Evolutionary conservation across 1,139 yeast species (phyloP), one percentile per base, ranked within the genome.

Genomic region (Blastobotrys niveus): DNA sequence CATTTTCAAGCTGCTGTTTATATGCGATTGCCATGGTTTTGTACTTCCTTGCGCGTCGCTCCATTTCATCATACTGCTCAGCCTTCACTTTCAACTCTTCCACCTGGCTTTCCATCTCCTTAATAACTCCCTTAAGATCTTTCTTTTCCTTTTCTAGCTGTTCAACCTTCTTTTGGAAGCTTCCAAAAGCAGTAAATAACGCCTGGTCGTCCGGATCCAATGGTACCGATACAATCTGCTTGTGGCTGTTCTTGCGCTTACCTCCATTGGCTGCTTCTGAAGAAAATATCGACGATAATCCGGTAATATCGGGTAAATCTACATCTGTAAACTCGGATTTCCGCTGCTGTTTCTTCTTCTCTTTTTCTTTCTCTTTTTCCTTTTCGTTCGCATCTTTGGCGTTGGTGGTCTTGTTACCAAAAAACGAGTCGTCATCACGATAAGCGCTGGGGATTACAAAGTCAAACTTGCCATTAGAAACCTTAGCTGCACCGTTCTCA

Each of bases 161-260:
- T 18, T 52, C 53, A 15, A 56, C 51, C 31, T 52, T 54, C 25
- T 53, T 42, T 47, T 53, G 55, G 39, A 56, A 57, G 39, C 55
- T 53, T 22, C 53, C 49, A 34, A 57, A 52, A 6, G 60, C 59
- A 4, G 58, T 48, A 32, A 56, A 54, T 21, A 57, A 39, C 4
- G 61, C 61, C 34, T 52, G 52, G 44, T 56, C 59, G 25, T 55
- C 57, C n/a, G 52, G 52, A 37, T 57, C 61, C 32, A 57, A 35
- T 1, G 61, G 61, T 19, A 57, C 58, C 8, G 59, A 54, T 7
- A 52, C 54, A 20, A 57, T 49, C 6, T 56, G 50, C 47, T 55
- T 54, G 42, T 55, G 58, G 31, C 52, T 48, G 8, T 32, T 20
- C 19, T 20, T 29, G 25, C 21, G 19, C 25, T 42, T 48, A 47